Base-by-base conservation (phyloP, 495 filamentous ascomycete species). In the Corynascus novoguineensis region DNA sequence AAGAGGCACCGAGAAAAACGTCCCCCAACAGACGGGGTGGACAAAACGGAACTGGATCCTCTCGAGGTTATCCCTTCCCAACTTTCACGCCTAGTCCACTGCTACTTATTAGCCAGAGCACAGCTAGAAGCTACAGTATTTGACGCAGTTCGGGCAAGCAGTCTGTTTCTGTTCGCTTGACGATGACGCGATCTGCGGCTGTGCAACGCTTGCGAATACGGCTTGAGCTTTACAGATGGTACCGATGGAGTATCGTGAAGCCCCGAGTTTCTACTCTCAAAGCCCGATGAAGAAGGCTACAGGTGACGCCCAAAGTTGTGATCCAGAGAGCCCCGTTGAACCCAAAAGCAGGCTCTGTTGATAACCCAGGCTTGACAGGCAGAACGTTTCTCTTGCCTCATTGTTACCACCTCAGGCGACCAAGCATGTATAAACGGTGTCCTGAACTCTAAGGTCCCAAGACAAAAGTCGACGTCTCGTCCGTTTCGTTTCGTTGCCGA, bases 11-110 rank as follows among this genome's bases (percentile, higher is more conserved):
- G 37, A 42, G 37, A 42, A 34, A 27, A 27, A 19, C 31, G n/a
- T 46, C 47, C 48, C 40, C 34, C 46, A 44, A 17, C 46, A 50
- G 17, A 60, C 44, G 40, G n/a, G n/a, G n/a, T n/a, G n/a, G 38
- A 56, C 52, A 14, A 31, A 40, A 34, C 28, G 24, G 37, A 31
- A 47, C 28, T 38, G 47, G 47, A 29, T 50, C 22, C 41, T 7
- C n/a, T 9, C 12, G 47, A 22, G 53, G 42, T n/a, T 38, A 47
- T 55, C 42, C 42, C 17, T 55, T 22, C 29, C 24, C 2, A 14
- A 38, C 27, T 31, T n/a, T 37, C 28, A 42, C 57, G 34, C 45
- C 51, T 54, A 42, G 51, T 51, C 37, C 24, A 48, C 41, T 29
- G 12, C 1, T 38, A 51, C 34, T 27, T 22, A 15, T 53, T 44